phyloP scores from a whole-genome alignment of 2,329 filamentous ascomycete genomes.

The Stagonosporopsis tanaceti region DNA sequence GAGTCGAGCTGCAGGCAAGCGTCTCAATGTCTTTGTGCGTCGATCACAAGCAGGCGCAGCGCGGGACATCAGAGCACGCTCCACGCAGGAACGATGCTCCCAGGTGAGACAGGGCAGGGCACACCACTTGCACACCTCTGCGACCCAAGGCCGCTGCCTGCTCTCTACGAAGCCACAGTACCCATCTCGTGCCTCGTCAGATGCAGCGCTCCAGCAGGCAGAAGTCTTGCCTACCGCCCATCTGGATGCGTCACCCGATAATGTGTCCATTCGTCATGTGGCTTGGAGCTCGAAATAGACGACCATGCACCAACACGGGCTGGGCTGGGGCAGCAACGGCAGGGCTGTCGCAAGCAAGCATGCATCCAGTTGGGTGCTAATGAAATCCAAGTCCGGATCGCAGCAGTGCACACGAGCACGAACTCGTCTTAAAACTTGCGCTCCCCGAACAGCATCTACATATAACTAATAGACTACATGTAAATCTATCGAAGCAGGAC shows the following conservation, averaged over 20 bases:
- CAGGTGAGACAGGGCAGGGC: constrained; percentile 12
- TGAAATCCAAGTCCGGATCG: background rate
- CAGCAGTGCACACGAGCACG: too few relatives aligned
- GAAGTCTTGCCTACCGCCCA: constrained; percentile 21
- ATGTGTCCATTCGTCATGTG: constrained; percentile 13
- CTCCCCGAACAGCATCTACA: too few relatives aligned
- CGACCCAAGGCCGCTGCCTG: constrained; percentile 16
- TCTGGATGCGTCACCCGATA: constrained; percentile 4
- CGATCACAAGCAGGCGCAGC: constrained; percentile 19
- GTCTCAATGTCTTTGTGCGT: constrained; percentile 15
- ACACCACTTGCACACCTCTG: constrained; percentile 4
- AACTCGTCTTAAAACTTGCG: too few relatives aligned
- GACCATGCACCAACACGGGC: background rate
- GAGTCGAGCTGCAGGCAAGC: constrained; percentile 3
- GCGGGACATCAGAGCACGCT: constrained; percentile 18
- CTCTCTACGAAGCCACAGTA: constrained; percentile 13
- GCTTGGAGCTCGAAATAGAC: background rate
- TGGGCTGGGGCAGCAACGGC: background rate
- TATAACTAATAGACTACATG: too few relatives aligned
- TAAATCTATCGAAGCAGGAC: too few relatives aligned
- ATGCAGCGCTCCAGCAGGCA: constrained; percentile 20
- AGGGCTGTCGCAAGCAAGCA: background rate
- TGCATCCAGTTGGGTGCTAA: background rate
- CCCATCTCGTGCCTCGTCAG: constrained; percentile 12
- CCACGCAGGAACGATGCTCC: constrained; percentile 29